Evolutionary conservation across 805 yeast genomes (phyloP), one percentile per base, ranked within the genome.

Genomic region (Yamadazyma sp.): DNA sequence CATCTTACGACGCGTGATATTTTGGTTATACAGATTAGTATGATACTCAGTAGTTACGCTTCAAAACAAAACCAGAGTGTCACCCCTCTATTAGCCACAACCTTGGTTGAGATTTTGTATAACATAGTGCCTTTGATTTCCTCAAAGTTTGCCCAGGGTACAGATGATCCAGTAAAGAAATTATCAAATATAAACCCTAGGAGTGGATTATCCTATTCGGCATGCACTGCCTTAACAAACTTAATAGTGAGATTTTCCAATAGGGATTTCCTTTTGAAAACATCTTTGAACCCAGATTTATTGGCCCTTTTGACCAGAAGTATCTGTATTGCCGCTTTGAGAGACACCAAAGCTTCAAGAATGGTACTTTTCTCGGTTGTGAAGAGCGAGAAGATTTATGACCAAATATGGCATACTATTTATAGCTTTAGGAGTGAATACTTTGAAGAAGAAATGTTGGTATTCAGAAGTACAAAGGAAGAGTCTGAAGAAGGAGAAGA

Each of bases 1-100:
- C 24, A 15, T 5, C 49, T 70, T 7, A 78, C 87, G 1, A 73
- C 78, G 38, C 59, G 91, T 44, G 95, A 84, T 55, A 82, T 81
- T 40, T 38, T 80, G 6, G 65, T 82, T 0, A 63, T 71, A 5
- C 84, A 80, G 32, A 53, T 78, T 5, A 71, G 79, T 31, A 60
- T 61, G 16, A 49, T 75, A 23, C 47, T 79, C 5, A 45, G 47
- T 18, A 41, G 34, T 34, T 6, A 41, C 45, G 28, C 36, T 30
- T 10, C 54, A 16, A 62, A 32, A 9, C 35, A 48, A 10, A 14
- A 15, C 7, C 26, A 36, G 5, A 50, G 71, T 10, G 58, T 76
- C 3, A 50, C 48, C 28, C 46, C 47, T 8, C 15, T 57, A 14
- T 38, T 62, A 12, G 35, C 55, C n/a, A 72, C 79, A 1, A 71